Evolutionary conservation across 1,284 basidiomycete genomes (phyloP).

Genomic region (Papiliotrema nemorosa): DNA sequence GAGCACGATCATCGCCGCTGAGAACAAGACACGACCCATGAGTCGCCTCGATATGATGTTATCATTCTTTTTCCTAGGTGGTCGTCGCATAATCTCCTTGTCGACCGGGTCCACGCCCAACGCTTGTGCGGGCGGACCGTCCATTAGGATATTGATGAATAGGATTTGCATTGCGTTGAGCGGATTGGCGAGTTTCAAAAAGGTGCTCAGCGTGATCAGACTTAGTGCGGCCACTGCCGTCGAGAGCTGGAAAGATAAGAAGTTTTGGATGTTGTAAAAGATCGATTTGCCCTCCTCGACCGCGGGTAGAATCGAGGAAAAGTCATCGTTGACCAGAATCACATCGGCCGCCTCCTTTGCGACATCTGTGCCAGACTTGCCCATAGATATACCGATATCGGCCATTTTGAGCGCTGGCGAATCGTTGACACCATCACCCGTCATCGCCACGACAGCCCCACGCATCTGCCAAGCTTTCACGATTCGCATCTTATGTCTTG

Average conservation of each 20-base stretch:
- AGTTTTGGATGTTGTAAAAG: conserved; percentile 98
- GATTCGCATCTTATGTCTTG: conserved; percentile 95
- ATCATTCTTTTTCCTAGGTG: conserved; percentile 83
- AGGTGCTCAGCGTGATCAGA: conserved; percentile 90
- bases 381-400: conserved; percentile 97
- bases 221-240: conserved; percentile 92
- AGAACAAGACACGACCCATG: conserved; percentile 78
- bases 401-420: conserved; percentile 96
- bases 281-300: conserved; percentile 98
- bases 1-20: conserved; percentile 81
- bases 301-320: conserved; percentile 87
- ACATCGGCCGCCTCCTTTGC: conserved; percentile 97
- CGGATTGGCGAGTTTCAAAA: conserved; percentile 83
- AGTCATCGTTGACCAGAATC: conserved; percentile 96
- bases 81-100: conserved; percentile 79
- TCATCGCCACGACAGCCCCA: conserved; percentile 93
- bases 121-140: conserved; percentile 94
- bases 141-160: conserved; percentile 99
- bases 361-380: conserved; percentile 92
- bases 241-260: conserved; percentile 92
- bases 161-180: conserved; percentile 98
- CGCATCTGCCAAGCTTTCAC: conserved; percentile 85
- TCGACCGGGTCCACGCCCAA: conserved; percentile 96
- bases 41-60: conserved; percentile 75
- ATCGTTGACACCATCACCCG: conserved; percentile 96